Evolutionary conservation across 2,329 filamentous ascomycete genomes (phyloP).

Genomic region (Penicillium nordicum): DNA sequence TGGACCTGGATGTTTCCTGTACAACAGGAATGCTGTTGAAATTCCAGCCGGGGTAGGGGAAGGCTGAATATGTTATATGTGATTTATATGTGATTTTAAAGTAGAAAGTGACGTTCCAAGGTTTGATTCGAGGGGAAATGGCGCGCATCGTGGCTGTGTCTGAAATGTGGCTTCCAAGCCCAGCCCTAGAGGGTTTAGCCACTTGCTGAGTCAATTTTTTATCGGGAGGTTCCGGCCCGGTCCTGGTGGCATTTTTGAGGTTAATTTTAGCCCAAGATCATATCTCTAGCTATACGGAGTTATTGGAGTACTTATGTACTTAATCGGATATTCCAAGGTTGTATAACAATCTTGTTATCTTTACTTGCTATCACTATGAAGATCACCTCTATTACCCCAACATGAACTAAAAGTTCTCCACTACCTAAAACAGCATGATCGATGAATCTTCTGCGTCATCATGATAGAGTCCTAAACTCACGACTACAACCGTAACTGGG

Average conservation of each 20-base stretch:
- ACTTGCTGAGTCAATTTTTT: background rate
- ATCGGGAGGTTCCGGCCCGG: background rate
- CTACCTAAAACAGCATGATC: conserved; percentile 7
- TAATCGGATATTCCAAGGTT: background rate
- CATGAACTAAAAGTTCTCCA: background rate
- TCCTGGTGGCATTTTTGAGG: background rate
- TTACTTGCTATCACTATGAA: background rate
- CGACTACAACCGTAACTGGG: background rate
- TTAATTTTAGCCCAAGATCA: background rate
- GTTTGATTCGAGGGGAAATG: conserved; percentile 4
- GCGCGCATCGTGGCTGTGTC: background rate
- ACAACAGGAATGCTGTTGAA: background rate
- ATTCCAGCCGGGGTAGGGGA: background rate
- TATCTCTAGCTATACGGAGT: background rate
- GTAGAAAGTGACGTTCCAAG: background rate
- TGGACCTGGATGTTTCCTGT: background rate
- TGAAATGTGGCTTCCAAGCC: background rate
- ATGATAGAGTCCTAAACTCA: conserved; percentile 20
- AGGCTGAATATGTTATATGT: background rate
- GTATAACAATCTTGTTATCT: background rate
- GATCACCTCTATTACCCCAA: background rate
- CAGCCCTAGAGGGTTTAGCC: background rate
- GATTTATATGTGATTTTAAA: background rate
- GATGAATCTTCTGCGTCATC: conserved; percentile 24
- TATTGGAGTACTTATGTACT: no score